Percentiles rank a stretch among this genome's conserved stretches.
phyloP scores from a whole-genome alignment of 164 flowering plant species.

The Warburgia ugandensis region DNA sequence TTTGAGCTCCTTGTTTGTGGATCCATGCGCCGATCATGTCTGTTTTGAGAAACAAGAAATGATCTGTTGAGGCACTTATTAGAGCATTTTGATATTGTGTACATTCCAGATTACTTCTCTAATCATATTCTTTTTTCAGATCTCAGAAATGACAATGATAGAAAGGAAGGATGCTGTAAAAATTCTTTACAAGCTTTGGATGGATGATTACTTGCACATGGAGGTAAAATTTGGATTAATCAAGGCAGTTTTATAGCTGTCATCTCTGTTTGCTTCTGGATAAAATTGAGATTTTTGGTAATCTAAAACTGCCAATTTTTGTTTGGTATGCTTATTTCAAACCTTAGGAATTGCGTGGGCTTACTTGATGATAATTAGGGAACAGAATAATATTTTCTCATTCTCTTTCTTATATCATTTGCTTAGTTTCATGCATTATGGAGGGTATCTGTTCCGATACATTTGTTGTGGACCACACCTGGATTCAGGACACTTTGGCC shows the following conservation, averaged over 20 bases:
- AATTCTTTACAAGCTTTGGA: constrained; percentile 56
- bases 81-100: background rate
- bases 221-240: constrained; percentile 40
- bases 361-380: background rate
- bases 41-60: background rate
- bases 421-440: too few species aligned
- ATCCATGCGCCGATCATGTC: background rate
- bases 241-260: background rate
- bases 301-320: background rate
- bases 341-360: too few species aligned
- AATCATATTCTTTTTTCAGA: constrained; percentile 28
- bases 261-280: background rate
- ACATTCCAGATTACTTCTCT: background rate
- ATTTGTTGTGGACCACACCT: too few species aligned
- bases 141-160: constrained; percentile 47
- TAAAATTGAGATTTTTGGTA: too few species aligned
- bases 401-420: too few species aligned
- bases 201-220: constrained; percentile 56
- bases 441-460: too few species aligned
- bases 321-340: background rate
- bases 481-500: too few species aligned
- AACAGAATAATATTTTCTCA: background rate
- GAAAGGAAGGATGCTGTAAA: constrained; percentile 61
- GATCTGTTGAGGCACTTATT: background rate
- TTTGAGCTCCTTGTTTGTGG: too few species aligned